A percentile compares a stretch with the other conserved stretches of the same genome.
These are phyloP conservation scores for Candida smagusa DNA, from an alignment of 1,139 yeast species.

Conservation along the genomic window DNA sequence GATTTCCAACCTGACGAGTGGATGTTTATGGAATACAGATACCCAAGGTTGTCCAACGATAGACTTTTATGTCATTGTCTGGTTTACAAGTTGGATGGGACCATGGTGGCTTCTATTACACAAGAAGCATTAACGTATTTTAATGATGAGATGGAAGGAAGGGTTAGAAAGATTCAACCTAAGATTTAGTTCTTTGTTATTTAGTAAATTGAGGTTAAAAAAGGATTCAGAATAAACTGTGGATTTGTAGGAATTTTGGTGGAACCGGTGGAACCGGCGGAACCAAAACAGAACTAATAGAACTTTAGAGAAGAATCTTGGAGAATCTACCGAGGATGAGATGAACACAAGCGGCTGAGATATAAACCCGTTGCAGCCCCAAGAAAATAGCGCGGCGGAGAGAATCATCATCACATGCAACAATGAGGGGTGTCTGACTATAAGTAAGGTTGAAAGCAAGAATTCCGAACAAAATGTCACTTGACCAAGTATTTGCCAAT, in stretches of 20 bases:
- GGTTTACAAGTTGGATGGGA: slow-evolving; percentile 28
- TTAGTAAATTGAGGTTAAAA: background rate
- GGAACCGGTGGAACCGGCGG: too few relatives aligned
- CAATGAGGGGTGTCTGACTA: too few relatives aligned
- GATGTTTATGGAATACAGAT: slow-evolving; percentile 37
- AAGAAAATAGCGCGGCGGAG: too few relatives aligned
- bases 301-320: too few relatives aligned
- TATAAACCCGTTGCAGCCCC: too few relatives aligned
- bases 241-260: too few relatives aligned
- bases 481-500: background rate
- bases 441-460: background rate
- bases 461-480: background rate
- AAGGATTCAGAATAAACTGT: too few relatives aligned
- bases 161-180: slow-evolving; percentile 11
- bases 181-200: background rate
- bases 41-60: slow-evolving; percentile 33
- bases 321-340: slow-evolving; percentile 14
- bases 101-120: slow-evolving; percentile 27
- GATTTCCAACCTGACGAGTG: slow-evolving; percentile 37
- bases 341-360: too few relatives aligned
- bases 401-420: too few relatives aligned
- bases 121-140: slow-evolving; percentile 40
- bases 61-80: slow-evolving; percentile 28
- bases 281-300: too few relatives aligned
- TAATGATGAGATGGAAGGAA: slow-evolving; percentile 22